phyloP scores from a whole-genome alignment of 2,329 filamentous ascomycete species.

The Botrytis sinoallii region DNA sequence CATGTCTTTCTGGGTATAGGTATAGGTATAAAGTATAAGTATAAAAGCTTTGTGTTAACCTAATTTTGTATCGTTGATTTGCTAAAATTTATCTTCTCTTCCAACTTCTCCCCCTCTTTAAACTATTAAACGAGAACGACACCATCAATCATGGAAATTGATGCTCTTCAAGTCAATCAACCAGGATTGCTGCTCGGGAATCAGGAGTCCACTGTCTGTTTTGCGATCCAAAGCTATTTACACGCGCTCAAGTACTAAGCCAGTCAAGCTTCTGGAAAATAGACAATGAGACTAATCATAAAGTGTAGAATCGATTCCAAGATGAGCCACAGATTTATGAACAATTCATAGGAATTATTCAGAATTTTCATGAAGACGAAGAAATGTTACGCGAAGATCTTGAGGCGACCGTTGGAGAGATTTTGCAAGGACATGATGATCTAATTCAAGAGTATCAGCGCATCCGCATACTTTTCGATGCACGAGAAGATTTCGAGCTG shows the following conservation, averaged over 20 bases:
- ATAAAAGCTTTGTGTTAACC: not conserved
- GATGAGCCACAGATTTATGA: not conserved
- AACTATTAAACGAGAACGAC: not conserved
- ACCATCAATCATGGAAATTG: not conserved
- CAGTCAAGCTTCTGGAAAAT: too few relatives aligned
- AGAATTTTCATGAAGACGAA: not conserved
- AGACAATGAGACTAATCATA: not conserved
- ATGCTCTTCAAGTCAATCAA: not conserved
- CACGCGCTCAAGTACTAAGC: not conserved
- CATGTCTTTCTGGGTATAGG: not conserved
- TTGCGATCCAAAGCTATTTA: not conserved
- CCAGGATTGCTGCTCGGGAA: too few relatives aligned
- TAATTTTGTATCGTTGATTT: not conserved
- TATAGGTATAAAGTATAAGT: not conserved
- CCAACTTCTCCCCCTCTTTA: not conserved
- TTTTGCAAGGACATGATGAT: not conserved
- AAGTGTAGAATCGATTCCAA: not conserved
- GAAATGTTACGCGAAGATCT: not conserved
- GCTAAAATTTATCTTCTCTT: not conserved
- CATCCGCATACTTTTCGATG: not conserved
- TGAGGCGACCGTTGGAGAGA: not conserved
- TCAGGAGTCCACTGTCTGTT: not conserved
- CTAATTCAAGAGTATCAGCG: not conserved
- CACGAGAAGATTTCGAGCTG: not conserved
- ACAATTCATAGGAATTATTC: not conserved